Conservation (phyloP, 495 filamentous ascomycete genomes). For the Aspergillus bertholletiae region DNA sequence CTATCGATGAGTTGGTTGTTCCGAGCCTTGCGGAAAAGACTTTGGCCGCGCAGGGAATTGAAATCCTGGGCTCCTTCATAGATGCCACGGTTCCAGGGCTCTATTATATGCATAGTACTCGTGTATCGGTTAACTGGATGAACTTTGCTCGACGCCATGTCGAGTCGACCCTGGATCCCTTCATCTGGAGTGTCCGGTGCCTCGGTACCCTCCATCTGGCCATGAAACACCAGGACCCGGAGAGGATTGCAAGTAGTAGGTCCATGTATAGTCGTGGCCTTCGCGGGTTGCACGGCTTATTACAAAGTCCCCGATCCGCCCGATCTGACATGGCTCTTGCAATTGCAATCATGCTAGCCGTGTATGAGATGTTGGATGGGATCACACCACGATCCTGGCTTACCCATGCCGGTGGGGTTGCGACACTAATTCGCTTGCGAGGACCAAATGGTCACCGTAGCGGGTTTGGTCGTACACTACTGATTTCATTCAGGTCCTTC, state of each 20-base stretch:
- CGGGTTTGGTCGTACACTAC: neutral
- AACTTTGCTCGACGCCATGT: neutral
- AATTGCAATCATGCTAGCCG: neutral
- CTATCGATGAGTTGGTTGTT: neutral
- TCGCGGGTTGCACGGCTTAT: neutral
- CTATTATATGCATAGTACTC: neutral
- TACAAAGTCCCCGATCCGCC: neutral
- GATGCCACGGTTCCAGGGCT: neutral
- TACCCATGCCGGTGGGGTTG: neutral
- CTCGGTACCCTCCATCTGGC: neutral
- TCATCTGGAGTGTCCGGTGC: neutral
- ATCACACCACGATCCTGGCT: neutral
- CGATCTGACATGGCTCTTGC: neutral
- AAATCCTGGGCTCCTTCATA: constrained; percentile 1
- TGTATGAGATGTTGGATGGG: constrained; percentile 4
- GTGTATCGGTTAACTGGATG: neutral
- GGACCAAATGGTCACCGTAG: neutral
- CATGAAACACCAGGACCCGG: neutral
- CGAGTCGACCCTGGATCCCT: neutral
- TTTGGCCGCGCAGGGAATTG: neutral
- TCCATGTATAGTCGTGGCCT: neutral
- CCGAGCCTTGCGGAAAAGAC: neutral
- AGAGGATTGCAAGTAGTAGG: neutral
- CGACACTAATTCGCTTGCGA: neutral
- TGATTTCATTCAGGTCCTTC: neutral